Evolutionary conservation across 1,284 basidiomycete genomes (phyloP).

Genomic region (Exobasidium cylindrosporum): DNA sequence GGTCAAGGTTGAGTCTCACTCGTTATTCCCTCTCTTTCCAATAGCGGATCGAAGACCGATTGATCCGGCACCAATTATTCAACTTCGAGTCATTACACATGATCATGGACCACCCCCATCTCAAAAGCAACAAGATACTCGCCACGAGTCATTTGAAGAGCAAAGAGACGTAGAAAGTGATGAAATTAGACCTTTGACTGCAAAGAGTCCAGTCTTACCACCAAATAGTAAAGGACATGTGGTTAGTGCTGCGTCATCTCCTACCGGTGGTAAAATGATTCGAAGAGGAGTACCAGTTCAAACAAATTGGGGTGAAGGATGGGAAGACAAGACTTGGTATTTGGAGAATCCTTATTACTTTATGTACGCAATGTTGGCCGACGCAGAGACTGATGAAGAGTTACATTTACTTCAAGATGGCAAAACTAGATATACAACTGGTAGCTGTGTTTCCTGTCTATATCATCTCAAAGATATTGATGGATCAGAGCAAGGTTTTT

Average conservation of each 20-base stretch:
- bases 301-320: slow-evolving; percentile 39
- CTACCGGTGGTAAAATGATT: slow-evolving; percentile 11
- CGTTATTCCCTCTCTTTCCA: no score
- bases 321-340: slow-evolving; percentile 54
- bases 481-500: slow-evolving; percentile 67
- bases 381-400: slow-evolving; percentile 67
- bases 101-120: slow-evolving; percentile 16
- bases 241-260: neutral
- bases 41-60: slow-evolving; percentile 86
- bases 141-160: neutral
- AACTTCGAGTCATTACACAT: slow-evolving; percentile 73
- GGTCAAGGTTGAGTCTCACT: no score
- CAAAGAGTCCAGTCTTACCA: neutral
- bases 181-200: neutral
- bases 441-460: slow-evolving; percentile 83
- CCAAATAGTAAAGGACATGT: neutral
- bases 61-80: slow-evolving; percentile 94
- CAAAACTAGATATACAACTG: slow-evolving; percentile 82
- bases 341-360: slow-evolving; percentile 51
- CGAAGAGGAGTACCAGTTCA: slow-evolving; percentile 36
- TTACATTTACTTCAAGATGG: slow-evolving; percentile 89
- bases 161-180: neutral
- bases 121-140: neutral
- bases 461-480: slow-evolving; percentile 92
- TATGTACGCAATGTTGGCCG: slow-evolving; percentile 52